Percentiles rank a stretch among this genome's conserved stretches.
Conservation (phyloP, 768 basidiomycete species). For the Lanmaoa rubissima region DNA sequence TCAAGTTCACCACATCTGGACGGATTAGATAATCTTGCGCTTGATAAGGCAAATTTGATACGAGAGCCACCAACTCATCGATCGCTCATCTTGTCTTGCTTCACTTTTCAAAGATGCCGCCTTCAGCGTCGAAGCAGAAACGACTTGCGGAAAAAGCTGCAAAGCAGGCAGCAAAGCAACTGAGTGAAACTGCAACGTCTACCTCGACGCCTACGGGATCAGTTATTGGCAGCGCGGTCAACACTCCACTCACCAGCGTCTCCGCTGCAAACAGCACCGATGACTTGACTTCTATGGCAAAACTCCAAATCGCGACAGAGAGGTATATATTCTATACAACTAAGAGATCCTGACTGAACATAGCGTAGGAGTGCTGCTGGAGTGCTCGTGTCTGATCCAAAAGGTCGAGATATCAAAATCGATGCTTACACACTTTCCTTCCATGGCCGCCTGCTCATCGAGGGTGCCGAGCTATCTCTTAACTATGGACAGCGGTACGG, state of each 20-base stretch:
- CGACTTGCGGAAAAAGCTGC: constrained; percentile 93
- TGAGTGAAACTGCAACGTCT: constrained; percentile 43
- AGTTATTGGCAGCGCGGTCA: constrained; percentile 55
- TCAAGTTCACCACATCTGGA: constrained; percentile 6
- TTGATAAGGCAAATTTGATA: constrained; percentile 21
- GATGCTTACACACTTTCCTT: constrained; percentile 94
- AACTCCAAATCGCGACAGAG: constrained; percentile 86
- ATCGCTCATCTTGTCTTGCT: constrained; percentile 20
- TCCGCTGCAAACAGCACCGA: constrained; percentile 81
- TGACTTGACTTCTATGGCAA: constrained; percentile 83
- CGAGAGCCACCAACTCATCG: constrained; percentile 20
- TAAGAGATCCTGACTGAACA: constrained; percentile 3
- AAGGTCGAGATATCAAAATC: constrained; percentile 96
- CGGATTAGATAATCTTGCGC: constrained; percentile 27
- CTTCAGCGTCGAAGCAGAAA: constrained; percentile 87
- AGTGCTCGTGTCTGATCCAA: constrained; percentile 88
- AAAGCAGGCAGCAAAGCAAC: constrained; percentile 64
- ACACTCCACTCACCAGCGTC: constrained; percentile 81
- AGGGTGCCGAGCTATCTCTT: constrained; percentile 63
- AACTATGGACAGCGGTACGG: constrained; percentile 95
- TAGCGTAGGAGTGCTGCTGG: constrained; percentile 77
- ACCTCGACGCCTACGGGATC: constrained; percentile 66
- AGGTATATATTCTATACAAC: constrained; percentile 46
- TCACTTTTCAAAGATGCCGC: constrained; percentile 49
- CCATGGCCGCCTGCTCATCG: constrained; percentile 86